Evolutionary conservation across 225 moss, liverwort and hornwort species (phyloP).

Genomic region (Rhytidiadelphus loreus): DNA sequence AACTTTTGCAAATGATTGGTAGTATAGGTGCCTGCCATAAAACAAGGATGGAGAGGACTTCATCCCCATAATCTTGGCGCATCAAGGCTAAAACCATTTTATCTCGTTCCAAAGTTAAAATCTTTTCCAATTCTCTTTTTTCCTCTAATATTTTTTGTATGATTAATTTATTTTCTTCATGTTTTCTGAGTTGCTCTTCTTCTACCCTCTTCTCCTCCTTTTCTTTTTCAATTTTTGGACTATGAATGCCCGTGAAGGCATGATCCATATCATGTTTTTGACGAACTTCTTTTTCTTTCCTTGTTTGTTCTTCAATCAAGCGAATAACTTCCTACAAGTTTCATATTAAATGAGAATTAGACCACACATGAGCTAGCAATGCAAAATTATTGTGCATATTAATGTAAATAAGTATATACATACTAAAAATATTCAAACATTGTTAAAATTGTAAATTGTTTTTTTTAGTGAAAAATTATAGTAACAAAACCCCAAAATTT

Average conservation of each 20-base stretch:
- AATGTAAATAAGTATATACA: not conserved
- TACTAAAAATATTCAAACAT: not conserved
- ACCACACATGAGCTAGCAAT: not conserved
- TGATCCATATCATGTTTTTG: not conserved
- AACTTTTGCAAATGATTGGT: not conserved
- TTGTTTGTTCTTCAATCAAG: not conserved
- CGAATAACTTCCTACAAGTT: not conserved
- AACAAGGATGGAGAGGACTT: constrained; percentile 2
- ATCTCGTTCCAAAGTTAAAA: constrained; percentile 3
- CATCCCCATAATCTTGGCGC: constrained; percentile 24
- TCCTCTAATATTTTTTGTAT: not conserved
- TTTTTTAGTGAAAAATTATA: not conserved
- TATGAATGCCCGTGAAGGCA: not conserved
- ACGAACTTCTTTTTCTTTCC: not conserved
- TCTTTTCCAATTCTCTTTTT: not conserved
- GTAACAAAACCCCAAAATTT: not conserved
- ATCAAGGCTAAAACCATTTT: constrained; percentile 1
- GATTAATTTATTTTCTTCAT: not conserved
- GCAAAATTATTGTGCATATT: not conserved
- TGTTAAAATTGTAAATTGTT: not conserved
- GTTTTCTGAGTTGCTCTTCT: not conserved
- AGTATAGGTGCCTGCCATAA: constrained; percentile 36
- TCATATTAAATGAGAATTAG: not conserved
- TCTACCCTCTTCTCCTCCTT: not conserved
- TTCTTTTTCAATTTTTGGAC: not conserved